phyloP scores from a whole-genome alignment of 75 land plant species.

The Picea sitchensis region DNA sequence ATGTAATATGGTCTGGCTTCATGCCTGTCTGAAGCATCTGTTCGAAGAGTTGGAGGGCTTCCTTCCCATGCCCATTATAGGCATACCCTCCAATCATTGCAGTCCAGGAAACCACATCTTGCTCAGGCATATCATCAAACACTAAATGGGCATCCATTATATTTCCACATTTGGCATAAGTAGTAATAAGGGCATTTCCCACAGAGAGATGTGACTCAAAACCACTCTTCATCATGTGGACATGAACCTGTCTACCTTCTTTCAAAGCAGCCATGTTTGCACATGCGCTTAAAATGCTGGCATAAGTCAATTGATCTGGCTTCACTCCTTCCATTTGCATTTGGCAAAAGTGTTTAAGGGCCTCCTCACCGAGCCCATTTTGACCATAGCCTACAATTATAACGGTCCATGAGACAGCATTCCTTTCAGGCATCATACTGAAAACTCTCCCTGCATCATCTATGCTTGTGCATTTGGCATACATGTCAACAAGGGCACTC shows the following conservation, averaged over 20 bases:
- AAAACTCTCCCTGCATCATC: constrained; percentile 46
- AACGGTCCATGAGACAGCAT: constrained; percentile 53
- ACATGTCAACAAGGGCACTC: constrained; percentile 69
- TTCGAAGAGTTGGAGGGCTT: constrained; percentile 11
- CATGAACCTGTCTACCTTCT: constrained; percentile 15
- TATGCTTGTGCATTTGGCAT: constrained; percentile 48
- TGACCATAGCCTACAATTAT: constrained; percentile 49
- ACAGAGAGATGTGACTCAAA: constrained; percentile 15
- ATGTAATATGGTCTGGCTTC: constrained; percentile 13
- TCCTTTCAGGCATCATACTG: constrained; percentile 17
- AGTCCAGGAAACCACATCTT: constrained; percentile 22
- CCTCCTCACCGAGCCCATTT: constrained; percentile 45
- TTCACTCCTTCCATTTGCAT: constrained; percentile 22
- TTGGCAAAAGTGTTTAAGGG: constrained; percentile 33
- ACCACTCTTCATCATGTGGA: constrained; percentile 6
- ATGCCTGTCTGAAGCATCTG: constrained; percentile 16
- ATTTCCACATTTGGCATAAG: constrained; percentile 21
- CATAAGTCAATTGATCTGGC: constrained; percentile 52
- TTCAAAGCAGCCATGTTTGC: constrained; percentile 20
- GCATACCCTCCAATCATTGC: constrained; percentile 25
- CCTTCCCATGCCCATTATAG: constrained; percentile 13
- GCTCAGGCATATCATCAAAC: constrained; percentile 12
- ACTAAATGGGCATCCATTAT: constrained; percentile 15
- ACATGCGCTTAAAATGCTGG: constrained; percentile 54
- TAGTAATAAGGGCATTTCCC: constrained; percentile 21